These are phyloP conservation scores for Gossypium turneri DNA, from an alignment of 345 rosid genomes.

Conservation along the genomic window DNA sequence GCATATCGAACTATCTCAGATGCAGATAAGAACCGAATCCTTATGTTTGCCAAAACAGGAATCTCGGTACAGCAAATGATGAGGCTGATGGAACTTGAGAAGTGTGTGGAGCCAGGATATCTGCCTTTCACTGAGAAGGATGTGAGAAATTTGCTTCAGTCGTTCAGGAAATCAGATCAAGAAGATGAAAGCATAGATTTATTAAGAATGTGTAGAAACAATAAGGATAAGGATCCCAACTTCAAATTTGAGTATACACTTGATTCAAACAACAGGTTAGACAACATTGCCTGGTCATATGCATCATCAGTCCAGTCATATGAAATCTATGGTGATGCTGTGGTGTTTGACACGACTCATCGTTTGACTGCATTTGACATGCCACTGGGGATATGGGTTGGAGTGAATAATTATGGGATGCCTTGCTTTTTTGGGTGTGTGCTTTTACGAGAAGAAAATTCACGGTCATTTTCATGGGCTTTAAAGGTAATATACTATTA, in stretches of 20 bases:
- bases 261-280: constrained; percentile 21
- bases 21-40: constrained; percentile 78
- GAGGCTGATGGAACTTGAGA: constrained; percentile 97
- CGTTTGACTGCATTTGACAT: constrained; percentile 84
- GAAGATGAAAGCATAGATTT: constrained; percentile 90
- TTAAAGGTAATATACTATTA: constrained; percentile 76
- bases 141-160: constrained; percentile 93
- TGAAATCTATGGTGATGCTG: constrained; percentile 89
- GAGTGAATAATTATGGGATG: constrained; percentile 89
- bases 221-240: constrained; percentile 87
- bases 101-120: constrained; percentile 92
- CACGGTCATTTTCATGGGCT: constrained; percentile 87
- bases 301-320: constrained; percentile 35
- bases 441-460: constrained; percentile 74
- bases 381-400: constrained; percentile 99
- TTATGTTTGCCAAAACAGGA: constrained; percentile 97
- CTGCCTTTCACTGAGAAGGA: constrained; percentile 95
- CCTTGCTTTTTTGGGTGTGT: constrained; percentile 98
- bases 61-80: constrained; percentile 98
- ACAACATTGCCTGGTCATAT: constrained; percentile 9
- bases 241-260: constrained; percentile 76
- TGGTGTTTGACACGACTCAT: constrained; percentile 90
- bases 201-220: constrained; percentile 81
- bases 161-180: constrained; percentile 74
- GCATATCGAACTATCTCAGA: constrained; percentile 92